Percentiles rank a stretch among this genome's conserved stretches.
Evolutionary conservation across 2,329 filamentous ascomycete species (phyloP).

Genomic region (Chaetomiaceae sp.): DNA sequence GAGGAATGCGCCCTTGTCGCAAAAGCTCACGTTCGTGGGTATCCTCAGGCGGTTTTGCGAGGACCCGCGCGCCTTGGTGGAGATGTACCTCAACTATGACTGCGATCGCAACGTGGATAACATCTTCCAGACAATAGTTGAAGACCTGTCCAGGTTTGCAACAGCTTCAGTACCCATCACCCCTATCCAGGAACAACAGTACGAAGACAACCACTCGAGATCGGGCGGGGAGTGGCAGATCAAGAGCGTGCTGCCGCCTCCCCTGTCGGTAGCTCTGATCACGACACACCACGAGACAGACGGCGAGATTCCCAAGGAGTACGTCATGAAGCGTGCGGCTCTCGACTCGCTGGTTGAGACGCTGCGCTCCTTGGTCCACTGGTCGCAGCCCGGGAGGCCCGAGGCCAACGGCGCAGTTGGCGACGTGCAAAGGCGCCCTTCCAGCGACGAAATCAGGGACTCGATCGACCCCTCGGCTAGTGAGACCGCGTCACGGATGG

Average conservation of each 20-base stretch:
- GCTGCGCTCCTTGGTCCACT: slow-evolving; percentile 83
- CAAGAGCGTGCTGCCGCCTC: slow-evolving; percentile 78
- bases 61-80: slow-evolving; percentile 84
- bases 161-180: slow-evolving; percentile 73
- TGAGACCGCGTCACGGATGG: slow-evolving; percentile 57
- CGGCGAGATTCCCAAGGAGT: slow-evolving; percentile 76
- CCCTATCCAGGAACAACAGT: slow-evolving; percentile 74
- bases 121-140: slow-evolving; percentile 91
- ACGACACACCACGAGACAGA: slow-evolving; percentile 55
- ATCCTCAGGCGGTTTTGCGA: slow-evolving; percentile 78
- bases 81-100: slow-evolving; percentile 97
- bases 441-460: slow-evolving; percentile 54
- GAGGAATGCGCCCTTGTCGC: slow-evolving; percentile 76
- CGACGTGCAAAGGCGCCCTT: slow-evolving; percentile 49
- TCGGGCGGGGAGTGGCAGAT: slow-evolving; percentile 75
- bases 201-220: slow-evolving; percentile 71
- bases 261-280: slow-evolving; percentile 75
- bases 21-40: slow-evolving; percentile 87
- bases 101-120: slow-evolving; percentile 95
- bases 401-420: slow-evolving; percentile 51
- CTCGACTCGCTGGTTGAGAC: slow-evolving; percentile 86
- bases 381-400: slow-evolving; percentile 65
- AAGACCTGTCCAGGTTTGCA: slow-evolving; percentile 84
- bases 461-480: slow-evolving; percentile 69
- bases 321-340: slow-evolving; percentile 83